These are phyloP conservation scores for Coelastrella sp. DNA, from an alignment of 139 green algal species.

Conservation along the genomic window DNA sequence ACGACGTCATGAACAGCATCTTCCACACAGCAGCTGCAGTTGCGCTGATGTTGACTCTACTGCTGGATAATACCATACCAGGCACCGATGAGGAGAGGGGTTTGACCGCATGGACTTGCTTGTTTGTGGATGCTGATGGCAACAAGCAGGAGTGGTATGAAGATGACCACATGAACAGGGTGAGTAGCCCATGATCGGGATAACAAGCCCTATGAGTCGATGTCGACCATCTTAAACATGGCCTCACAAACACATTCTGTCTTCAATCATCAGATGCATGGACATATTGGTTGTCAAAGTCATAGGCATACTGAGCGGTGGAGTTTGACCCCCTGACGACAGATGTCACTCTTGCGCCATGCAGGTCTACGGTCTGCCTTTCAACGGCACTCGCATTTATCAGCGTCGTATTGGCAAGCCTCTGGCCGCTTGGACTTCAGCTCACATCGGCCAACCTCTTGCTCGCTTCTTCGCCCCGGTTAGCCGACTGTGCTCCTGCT, in stretches of 20 bases:
- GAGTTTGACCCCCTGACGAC: neutral
- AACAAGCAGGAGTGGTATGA: constrained; percentile 54
- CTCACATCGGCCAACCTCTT: neutral
- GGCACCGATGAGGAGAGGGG: constrained; percentile 54
- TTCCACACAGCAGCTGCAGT: constrained; percentile 72
- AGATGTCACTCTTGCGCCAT: neutral
- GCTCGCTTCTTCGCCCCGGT: neutral
- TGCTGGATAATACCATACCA: constrained; percentile 76
- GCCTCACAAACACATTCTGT: no score
- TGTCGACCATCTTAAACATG: no score
- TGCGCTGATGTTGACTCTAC: constrained; percentile 65
- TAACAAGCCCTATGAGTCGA: neutral
- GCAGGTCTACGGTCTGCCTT: constrained; percentile 64
- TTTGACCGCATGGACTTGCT: constrained; percentile 46
- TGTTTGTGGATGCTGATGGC: neutral
- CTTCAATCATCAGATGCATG: neutral
- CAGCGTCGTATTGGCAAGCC: constrained; percentile 24
- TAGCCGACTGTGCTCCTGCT: neutral
- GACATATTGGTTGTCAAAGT: neutral
- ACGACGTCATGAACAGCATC: constrained; percentile 58
- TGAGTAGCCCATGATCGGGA: neutral
- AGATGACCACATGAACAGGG: constrained; percentile 48
- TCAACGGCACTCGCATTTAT: constrained; percentile 56
- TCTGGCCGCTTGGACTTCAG: neutral
- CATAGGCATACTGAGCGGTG: neutral